Base-by-base conservation (phyloP, 345 rosid species). In the Durio zibethinus region DNA sequence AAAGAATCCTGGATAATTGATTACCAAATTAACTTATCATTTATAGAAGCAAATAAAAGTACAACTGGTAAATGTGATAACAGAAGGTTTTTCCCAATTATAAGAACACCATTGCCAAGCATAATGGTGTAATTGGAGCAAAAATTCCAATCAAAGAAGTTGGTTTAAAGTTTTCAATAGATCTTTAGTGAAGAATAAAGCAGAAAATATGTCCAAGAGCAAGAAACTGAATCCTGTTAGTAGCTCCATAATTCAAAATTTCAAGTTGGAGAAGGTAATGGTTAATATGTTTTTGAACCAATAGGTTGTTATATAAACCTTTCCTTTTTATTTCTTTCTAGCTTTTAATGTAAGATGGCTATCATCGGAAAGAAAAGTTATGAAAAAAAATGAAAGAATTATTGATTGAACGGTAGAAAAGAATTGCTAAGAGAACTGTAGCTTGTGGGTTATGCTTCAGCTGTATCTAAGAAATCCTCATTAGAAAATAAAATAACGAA, bases 391-490 rank as follows among this genome's bases (percentile, higher is more conserved):
- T 89, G 87, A 95, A 94, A 84, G 92, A 86, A 75, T 69, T 89
- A 74, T 10, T 48, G 15, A 77, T 91, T 68, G 88, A 89, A 79
- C 88, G 97, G 43, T 97, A 92, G 82, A 89, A 86, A 81, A 90
- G 97, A 82, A 92, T 94, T 38, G 94, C 98, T 0, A 92, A 91
- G 84, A 90, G 94, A 88, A 92, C 92, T 77, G 93, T 95, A 12
- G 85, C 86, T 56, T 47, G 65, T n/a, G 80, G 80, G 82, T 21
- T 5, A 78, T 64, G 63, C 86, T 80, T 76, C 83, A 43, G 53
- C 85, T 16, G 70, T 84, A 52, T 65, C 85, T 75, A 89, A 78
- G 79, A 92, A 83, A 81, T 80, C 76, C 8, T 78, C 87, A 21
- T 60, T 65, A 47, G 87, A 81, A 54, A 83, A 81, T 66, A 87